Conservation (phyloP, 129 eudicot species). For the Tanacetum coccineum region DNA sequence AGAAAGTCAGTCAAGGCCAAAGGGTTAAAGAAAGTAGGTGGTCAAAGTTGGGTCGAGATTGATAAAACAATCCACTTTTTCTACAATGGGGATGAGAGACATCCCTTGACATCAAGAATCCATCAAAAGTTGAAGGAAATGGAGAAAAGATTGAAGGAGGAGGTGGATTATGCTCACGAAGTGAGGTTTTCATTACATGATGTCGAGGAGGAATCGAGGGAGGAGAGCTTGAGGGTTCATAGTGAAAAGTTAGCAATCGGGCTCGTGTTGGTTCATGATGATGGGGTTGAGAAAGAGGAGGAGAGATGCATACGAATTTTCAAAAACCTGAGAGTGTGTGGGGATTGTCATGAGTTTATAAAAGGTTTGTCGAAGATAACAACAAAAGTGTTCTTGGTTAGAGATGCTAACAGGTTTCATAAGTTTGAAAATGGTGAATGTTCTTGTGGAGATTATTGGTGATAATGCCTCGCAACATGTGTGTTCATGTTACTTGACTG, state of each 20-base stretch:
- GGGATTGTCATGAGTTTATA: too few species aligned
- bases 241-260: constrained; percentile 73
- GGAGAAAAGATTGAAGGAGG: constrained; percentile 61
- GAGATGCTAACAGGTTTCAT: too few species aligned
- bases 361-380: too few species aligned
- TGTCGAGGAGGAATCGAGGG: constrained; percentile 68
- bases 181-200: constrained; percentile 58
- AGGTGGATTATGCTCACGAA: constrained; percentile 50
- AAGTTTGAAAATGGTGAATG: too few species aligned
- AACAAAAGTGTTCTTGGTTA: too few species aligned
- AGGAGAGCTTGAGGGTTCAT: too few species aligned
- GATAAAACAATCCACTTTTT: too few species aligned
- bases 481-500: constrained; percentile 13
- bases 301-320: constrained; percentile 40
- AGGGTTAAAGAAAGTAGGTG: constrained; percentile 67
- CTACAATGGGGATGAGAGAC: too few species aligned
- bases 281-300: constrained; percentile 35
- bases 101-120: too few species aligned
- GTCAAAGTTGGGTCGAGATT: too few species aligned
- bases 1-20: constrained; percentile 46
- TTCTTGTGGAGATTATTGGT: constrained; percentile 71
- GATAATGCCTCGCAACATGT: constrained; percentile 5
- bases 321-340: constrained; percentile 57
- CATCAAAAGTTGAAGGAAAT: too few species aligned
- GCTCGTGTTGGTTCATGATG: constrained; percentile 48